Base-by-base conservation (phyloP, 1,284 basidiomycete genomes). In the Cutaneotrichosporon sp. region DNA sequence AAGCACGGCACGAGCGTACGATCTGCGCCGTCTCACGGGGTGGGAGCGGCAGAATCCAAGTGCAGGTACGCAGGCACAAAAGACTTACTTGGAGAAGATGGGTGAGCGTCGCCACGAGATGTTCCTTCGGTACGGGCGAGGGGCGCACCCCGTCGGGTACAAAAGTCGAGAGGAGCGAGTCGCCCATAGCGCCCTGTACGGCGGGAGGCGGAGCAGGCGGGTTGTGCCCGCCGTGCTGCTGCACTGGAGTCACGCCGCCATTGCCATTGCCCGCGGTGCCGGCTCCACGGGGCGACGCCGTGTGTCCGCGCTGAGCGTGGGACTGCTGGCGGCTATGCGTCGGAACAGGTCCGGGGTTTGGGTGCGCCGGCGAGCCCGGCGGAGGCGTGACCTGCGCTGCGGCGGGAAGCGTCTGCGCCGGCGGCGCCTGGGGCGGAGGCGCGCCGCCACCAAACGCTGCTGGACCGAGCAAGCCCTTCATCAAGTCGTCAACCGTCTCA, bases 401-500 rank as follows among this genome's bases (percentile, higher is more conserved):
- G 26, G 15, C 50, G n/a, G 18, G 18, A 5, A 30, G 10, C 10
- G 26, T 30, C 26, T 30, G 26, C 26, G 26, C 26, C 10, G 26
- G 7, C 26, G 26, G 26, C 26, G 26, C 7, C 26, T 30, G 26
- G 7, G 26, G 7, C 26, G 26, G 26, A 10, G 26, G 26, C 10
- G 26, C 26, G 10, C 36, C 36, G 10, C 14, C 14, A 8, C 14
- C 14, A 8, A 18, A 15, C 14, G 18, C 40, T 10, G 9, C 8
- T 41, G 38, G 44, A 14, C 68, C 69, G 1, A 71, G 57, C 12
- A 73, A 66, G 33, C 65, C 65, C 47, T 58, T 67, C 20, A 73
- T 56, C 10, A 73, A 54, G 51, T 73, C 69, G 39, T 68, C 68
- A n/a, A 68, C 70, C 1, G 69, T 71, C 51, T 71, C 37, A 10